Evolutionary conservation across 2,329 filamentous ascomycete genomes (phyloP), one percentile per base, ranked within the genome.

Genomic region (Didymella keratinophila): DNA sequence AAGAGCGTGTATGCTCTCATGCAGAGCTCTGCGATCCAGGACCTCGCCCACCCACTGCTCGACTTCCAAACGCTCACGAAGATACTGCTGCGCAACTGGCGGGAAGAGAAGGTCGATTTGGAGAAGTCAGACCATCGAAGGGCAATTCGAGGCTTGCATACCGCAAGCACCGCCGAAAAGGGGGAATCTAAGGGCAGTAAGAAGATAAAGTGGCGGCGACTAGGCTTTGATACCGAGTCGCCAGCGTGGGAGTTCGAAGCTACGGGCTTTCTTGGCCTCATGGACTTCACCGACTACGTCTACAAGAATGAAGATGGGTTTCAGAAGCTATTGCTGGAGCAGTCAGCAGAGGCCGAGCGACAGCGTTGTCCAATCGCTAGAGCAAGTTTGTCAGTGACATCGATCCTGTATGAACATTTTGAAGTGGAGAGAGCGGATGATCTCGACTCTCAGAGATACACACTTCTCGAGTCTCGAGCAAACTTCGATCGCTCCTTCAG

Each of bases 41-140:
- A 99, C 77, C 81, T 97, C 53, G 92, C 93, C 11, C 90, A 94
- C 70, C 93, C 95, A 12, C 81, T 98, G 52, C 81, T 98, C 36
- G 95, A 99, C 74, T 99, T 98, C 63, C 95, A 99, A 79, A 89
- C 87, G 3, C 81, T 98, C 72, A 96, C 92, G 14, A 98, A 97
- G 78, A 84, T 96, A 50, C 80, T 98, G 62, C 80, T 97, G 66
- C 84, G 89, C 67, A 95, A 92, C 72, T 99, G 95, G 95, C 87
- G 88, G 67, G 90, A 95, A 69, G 88, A 97, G 18, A 83, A 84
- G 48, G 89, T 99, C 18, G 92, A 98, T 68, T 75, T 96, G 59
- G 93, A 97, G 70, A 88, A 91, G 62, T 85, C 92, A 2, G 95
- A 99, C 65, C 95, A 99, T 73, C 85, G 94, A 65, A 84, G 93